Evolutionary conservation across 2,329 filamentous ascomycete species (phyloP).

Genomic region (Aspergillus sojae): DNA sequence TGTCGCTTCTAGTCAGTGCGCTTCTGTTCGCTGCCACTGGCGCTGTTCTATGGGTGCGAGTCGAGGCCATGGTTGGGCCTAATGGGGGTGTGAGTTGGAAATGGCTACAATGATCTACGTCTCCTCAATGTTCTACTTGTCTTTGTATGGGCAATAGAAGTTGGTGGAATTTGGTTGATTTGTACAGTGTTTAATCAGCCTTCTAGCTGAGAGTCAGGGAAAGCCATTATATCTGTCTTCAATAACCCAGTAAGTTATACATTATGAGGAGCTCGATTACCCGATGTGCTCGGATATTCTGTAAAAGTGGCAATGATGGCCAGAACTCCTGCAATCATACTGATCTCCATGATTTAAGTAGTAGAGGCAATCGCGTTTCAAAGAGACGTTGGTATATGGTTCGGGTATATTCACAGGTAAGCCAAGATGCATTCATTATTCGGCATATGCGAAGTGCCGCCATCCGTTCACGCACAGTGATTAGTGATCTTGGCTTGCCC

Average conservation of each 20-base stretch:
- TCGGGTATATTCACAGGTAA: not conserved
- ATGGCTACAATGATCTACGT: not conserved
- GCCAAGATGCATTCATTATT: too few relatives aligned
- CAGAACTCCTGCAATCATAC: not conserved
- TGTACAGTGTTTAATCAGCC: accelerated
- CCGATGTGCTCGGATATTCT: too few relatives aligned
- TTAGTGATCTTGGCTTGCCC: too few relatives aligned
- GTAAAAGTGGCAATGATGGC: not conserved
- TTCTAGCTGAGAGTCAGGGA: too few relatives aligned
- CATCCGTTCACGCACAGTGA: too few relatives aligned
- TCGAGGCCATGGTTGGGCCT: not conserved
- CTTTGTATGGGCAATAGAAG: too few relatives aligned
- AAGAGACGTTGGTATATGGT: not conserved
- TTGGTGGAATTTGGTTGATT: too few relatives aligned
- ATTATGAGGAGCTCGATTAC: too few relatives aligned
- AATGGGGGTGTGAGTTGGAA: not conserved
- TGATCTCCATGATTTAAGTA: not conserved
- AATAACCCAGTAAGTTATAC: too few relatives aligned
- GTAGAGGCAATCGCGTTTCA: not conserved
- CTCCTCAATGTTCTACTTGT: too few relatives aligned
- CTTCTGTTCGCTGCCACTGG: not conserved
- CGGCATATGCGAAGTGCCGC: too few relatives aligned
- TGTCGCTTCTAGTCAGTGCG: not conserved
- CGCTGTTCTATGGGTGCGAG: not conserved
- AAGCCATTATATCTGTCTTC: too few relatives aligned